phyloP scores from a whole-genome alignment of 345 rosid genomes.

The Syzygium oleosum region DNA sequence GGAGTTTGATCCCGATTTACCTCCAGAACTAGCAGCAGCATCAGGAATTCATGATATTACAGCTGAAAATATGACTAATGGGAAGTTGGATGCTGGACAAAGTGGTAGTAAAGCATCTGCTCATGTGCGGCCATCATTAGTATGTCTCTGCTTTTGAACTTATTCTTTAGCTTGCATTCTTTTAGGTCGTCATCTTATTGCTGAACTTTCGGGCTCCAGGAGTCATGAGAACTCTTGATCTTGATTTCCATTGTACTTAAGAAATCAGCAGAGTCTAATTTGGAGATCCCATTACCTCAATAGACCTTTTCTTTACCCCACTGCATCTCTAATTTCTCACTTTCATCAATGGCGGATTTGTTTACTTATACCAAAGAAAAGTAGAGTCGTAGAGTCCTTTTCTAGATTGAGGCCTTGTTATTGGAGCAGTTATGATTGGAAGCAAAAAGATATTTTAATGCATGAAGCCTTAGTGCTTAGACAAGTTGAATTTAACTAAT shows the following conservation, averaged over 20 bases:
- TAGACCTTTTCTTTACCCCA: not conserved
- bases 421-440: not conserved
- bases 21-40: slow-evolving; percentile 98
- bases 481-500: not conserved
- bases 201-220: not conserved
- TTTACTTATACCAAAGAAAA: not conserved
- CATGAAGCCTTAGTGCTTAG: not conserved
- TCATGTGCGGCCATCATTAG: slow-evolving; percentile 68
- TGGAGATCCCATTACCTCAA: not conserved
- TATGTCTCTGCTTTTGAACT: slow-evolving; percentile 29
- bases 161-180: not conserved
- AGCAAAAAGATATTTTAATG: not conserved
- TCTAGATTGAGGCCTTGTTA: not conserved
- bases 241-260: not conserved
- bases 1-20: slow-evolving; percentile 97
- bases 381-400: not conserved
- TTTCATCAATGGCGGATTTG: not conserved
- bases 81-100: slow-evolving; percentile 52
- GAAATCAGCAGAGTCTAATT: not conserved
- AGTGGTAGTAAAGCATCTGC: slow-evolving; percentile 53
- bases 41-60: slow-evolving; percentile 60
- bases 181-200: not conserved
- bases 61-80: slow-evolving; percentile 44
- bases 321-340: not conserved
- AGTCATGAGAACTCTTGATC: not conserved